These are phyloP conservation scores for Talaromyces thailandensis DNA, from an alignment of 495 filamentous ascomycete genomes.

Conservation along the genomic window DNA sequence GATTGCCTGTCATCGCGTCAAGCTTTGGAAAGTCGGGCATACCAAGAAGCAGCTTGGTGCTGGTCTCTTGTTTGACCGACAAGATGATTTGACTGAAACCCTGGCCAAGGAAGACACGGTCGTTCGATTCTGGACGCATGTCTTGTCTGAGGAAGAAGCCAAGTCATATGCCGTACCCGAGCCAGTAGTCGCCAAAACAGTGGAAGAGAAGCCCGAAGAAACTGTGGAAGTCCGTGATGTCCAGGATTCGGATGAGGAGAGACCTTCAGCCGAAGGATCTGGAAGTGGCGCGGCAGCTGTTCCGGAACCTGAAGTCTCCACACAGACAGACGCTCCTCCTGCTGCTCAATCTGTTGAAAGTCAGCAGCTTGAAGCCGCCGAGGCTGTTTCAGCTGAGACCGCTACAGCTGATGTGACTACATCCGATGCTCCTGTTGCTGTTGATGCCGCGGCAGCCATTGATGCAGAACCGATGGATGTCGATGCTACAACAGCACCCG, in stretches of 20 bases:
- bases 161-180: constrained; percentile 36
- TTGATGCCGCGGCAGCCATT: neutral
- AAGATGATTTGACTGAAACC: constrained; percentile 25
- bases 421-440: neutral
- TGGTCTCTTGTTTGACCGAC: constrained; percentile 26
- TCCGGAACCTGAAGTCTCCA: neutral
- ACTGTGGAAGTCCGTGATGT: constrained; percentile 16
- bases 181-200: constrained; percentile 13
- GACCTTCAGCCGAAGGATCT: constrained; percentile 4
- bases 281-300: neutral
- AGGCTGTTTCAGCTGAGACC: neutral
- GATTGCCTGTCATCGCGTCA: constrained; percentile 26
- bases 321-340: neutral
- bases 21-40: constrained; percentile 36
- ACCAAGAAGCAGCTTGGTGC: constrained; percentile 25
- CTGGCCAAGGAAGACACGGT: constrained; percentile 19
- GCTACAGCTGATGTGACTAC: neutral
- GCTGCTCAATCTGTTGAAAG: constrained; percentile 5
- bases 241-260: constrained; percentile 4
- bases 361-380: neutral
- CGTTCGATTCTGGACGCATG: constrained; percentile 36
- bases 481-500: constrained; percentile 7
- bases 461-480: constrained; percentile 4
- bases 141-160: constrained; percentile 34
- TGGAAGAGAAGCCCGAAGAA: constrained; percentile 27